Conservation (phyloP, 345 rosid genomes). For the Luvunga scandens region DNA sequence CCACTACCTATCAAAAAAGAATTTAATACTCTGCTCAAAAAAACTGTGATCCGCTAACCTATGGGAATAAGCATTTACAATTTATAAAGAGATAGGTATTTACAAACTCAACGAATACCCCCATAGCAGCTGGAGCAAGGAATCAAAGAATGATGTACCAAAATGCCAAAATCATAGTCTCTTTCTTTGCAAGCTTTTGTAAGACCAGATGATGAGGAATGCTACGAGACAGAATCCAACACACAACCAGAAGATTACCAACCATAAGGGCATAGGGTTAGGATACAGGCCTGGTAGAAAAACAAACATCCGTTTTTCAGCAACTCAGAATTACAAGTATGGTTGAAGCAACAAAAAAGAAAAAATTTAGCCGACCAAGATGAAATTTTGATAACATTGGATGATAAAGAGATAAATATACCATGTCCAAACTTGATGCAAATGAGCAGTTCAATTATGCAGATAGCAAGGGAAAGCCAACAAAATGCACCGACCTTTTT, state of each 20-base stretch:
- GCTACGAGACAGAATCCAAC: conserved; percentile 54
- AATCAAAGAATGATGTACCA: conserved; percentile 41
- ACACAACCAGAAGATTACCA: conserved; percentile 66
- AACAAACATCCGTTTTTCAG: not conserved
- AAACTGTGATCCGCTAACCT: conserved; percentile 33
- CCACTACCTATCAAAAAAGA: conserved; percentile 11
- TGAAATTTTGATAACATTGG: too few relatives aligned
- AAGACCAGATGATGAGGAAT: conserved; percentile 71
- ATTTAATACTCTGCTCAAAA: conserved; percentile 1
- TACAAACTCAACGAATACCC: conserved; percentile 35
- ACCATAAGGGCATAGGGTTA: conserved; percentile 75
- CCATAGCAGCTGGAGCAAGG: conserved; percentile 12
- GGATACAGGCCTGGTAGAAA: conserved; percentile 73
- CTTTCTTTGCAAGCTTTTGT: conserved; percentile 59
- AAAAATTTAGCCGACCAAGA: too few relatives aligned
- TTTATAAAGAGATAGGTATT: conserved; percentile 28
- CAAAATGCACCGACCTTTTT: conserved; percentile 98
- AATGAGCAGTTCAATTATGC: conserved; percentile 93
- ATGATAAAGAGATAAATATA: conserved; percentile 22
- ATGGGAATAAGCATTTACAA: conserved; percentile 47
- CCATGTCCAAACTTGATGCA: conserved; percentile 98
- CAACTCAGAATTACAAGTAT: not conserved
- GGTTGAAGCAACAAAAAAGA: not conserved
- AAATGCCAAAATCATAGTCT: conserved; percentile 42
- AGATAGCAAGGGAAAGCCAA: conserved; percentile 94